These are phyloP conservation scores for Microglena sp. DNA, from an alignment of 139 green algal species.

Conservation along the genomic window DNA sequence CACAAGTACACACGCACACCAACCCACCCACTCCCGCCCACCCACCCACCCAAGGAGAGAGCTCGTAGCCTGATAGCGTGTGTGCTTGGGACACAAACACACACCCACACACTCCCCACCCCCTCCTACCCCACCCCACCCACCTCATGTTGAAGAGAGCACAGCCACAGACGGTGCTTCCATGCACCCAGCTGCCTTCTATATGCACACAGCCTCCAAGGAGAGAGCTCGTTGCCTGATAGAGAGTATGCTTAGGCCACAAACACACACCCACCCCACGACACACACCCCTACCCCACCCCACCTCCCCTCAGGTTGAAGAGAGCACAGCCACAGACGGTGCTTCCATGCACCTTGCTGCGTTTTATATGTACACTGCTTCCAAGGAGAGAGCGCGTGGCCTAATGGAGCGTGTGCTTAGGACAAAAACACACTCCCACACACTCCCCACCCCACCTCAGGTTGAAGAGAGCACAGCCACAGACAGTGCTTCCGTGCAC, in stretches of 20 bases:
- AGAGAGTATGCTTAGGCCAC: no score
- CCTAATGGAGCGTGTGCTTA: slow-evolving; percentile 45
- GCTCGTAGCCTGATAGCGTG: no score
- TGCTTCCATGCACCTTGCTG: slow-evolving; percentile 35
- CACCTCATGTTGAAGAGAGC: slow-evolving; percentile 28
- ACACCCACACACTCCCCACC: neutral
- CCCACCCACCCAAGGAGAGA: no score
- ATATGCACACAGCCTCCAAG: slow-evolving; percentile 13
- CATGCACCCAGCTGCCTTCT: slow-evolving; percentile 40
- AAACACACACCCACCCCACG: neutral
- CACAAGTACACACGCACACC: no score
- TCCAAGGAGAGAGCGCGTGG: slow-evolving; percentile 37
- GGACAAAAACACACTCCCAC: neutral
- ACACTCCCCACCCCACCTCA: neutral
- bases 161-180: slow-evolving; percentile 15
- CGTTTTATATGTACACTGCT: slow-evolving; percentile 27
- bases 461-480: slow-evolving; percentile 29
- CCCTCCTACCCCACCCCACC: neutral
- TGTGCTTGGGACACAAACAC: neutral
- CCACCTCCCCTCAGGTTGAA: slow-evolving; percentile 17
- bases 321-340: slow-evolving; percentile 22
- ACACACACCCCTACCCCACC: neutral
- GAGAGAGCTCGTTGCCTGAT: no score
- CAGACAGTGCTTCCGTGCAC: slow-evolving; percentile 24
- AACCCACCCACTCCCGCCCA: no score